Base-by-base conservation (phyloP, 83 land plant genomes). In the Picea mariana region DNA sequence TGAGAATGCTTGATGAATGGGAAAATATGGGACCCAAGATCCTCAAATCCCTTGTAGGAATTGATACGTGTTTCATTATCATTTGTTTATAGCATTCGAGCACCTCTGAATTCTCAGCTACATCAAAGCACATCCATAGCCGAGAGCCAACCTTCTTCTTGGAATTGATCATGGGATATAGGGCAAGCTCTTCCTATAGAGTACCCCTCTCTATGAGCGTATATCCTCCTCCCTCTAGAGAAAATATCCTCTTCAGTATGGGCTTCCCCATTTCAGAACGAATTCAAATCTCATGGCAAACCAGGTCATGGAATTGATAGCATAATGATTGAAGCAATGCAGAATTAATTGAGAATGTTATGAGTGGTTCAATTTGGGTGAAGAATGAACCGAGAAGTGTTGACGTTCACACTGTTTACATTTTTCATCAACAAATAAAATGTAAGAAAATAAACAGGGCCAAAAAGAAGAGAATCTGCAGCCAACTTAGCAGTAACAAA, bases 1-100 rank as follows among this genome's bases (percentile, higher is more conserved):
- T n/a, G n/a, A 97, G 91, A 66, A 97, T 97, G 75, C 81, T 94
- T 24, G 96, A 97, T 26, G 99, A 97, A 20, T 92, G 98, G 60
- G 99, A 93, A 86, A 97, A 95, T 47, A 97, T 84, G 21, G 99
- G 99, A 3, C 99, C 99, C 75, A 93, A 87, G 67, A 97, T 93
- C 83, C 99, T 86, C 81, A 97, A 85, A 84, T 97, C 98, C 61
- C 99, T 85, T 61, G 95, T 93, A 20, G 99, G 99, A 76, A 97
- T 92, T 2, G 89, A 72, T 0, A 83, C 92, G 18, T 92, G 88
- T 77, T 83, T 80, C 55, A 92, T 90, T 20, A 97, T 90, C 12
- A 85, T 87, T 76, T 82, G 87, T 87, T 91, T 92, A 81, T 97
- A 95, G 78, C 86, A 90, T 80, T 97, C 99, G 24, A 93, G 47